Conservation (phyloP, 495 filamentous ascomycete genomes). For the Friedmanniomyces simplex region DNA sequence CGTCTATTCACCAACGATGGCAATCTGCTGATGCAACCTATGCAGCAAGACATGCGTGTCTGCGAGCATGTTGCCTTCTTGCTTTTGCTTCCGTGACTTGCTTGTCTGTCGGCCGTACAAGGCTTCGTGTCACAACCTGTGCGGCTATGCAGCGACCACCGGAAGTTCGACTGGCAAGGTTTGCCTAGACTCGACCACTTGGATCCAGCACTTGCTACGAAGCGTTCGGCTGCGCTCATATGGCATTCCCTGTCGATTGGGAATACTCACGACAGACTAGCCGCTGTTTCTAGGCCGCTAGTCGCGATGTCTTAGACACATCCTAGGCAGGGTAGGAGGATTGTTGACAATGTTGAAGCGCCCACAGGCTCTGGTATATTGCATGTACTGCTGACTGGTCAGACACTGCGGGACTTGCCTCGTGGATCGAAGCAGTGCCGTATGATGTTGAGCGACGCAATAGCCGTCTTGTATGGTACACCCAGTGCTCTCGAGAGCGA, state of each 20-base stretch:
- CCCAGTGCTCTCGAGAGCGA: background rate
- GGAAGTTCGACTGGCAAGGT: too few species aligned
- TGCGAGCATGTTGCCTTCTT: too few species aligned
- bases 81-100: too few species aligned
- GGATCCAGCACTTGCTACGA: too few species aligned
- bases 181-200: too few species aligned
- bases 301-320: background rate
- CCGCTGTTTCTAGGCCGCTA: background rate
- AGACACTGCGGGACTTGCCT: background rate
- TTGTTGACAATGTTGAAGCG: background rate
- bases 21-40: too few species aligned
- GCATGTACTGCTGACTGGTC: background rate
- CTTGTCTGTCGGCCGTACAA: too few species aligned
- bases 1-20: too few species aligned
- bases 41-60: too few species aligned
- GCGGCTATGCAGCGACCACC: too few species aligned
- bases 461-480: background rate
- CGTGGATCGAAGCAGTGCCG: background rate
- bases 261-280: background rate
- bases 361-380: background rate
- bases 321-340: background rate
- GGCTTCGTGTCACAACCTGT: too few species aligned
- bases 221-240: background rate
- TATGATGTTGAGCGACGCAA: background rate
- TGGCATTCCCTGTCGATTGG: background rate